Evolutionary conservation across 306 rosid genomes (phyloP).

Genomic region (Trichosanthes truncata): DNA sequence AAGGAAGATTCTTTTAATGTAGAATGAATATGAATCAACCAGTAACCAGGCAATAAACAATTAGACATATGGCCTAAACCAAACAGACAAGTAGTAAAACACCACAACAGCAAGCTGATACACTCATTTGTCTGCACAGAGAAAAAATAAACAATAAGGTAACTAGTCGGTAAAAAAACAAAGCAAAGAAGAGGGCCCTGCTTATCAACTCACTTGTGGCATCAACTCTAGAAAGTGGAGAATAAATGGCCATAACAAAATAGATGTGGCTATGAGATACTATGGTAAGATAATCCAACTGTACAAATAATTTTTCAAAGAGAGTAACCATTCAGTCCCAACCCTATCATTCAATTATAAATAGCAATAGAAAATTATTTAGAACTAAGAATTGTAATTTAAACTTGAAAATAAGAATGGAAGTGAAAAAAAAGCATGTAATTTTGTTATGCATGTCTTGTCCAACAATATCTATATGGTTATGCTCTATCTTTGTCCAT

Average conservation of each 20-base stretch:
- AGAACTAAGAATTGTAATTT: too few species aligned
- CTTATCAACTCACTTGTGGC: slow-evolving; percentile 64
- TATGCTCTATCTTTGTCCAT: too few species aligned
- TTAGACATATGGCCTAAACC: slow-evolving; percentile 45
- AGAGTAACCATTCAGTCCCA: too few species aligned
- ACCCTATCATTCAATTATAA: too few species aligned
- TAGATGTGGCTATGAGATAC: slow-evolving; percentile 18
- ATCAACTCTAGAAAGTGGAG: slow-evolving; percentile 81
- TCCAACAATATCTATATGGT: too few species aligned
- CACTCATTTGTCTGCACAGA: slow-evolving; percentile 75
- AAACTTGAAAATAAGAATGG: too few species aligned
- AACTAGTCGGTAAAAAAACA: slow-evolving; percentile 14
- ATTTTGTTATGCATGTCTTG: too few species aligned
- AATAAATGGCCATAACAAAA: slow-evolving; percentile 82
- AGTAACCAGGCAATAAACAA: not conserved
- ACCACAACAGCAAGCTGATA: slow-evolving; percentile 95
- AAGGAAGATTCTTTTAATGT: slow-evolving; percentile 1
- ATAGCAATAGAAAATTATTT: too few species aligned
- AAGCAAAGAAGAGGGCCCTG: not conserved
- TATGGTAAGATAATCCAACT: not conserved
- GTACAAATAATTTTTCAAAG: too few species aligned
- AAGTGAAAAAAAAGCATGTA: too few species aligned
- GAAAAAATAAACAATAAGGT: slow-evolving; percentile 15
- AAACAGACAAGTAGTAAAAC: slow-evolving; percentile 81
- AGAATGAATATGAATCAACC: not conserved